Percentiles rank a stretch among this genome's conserved stretches.
phyloP scores from a whole-genome alignment of 306 rosid genomes.

The Acmispon strigosus region DNA sequence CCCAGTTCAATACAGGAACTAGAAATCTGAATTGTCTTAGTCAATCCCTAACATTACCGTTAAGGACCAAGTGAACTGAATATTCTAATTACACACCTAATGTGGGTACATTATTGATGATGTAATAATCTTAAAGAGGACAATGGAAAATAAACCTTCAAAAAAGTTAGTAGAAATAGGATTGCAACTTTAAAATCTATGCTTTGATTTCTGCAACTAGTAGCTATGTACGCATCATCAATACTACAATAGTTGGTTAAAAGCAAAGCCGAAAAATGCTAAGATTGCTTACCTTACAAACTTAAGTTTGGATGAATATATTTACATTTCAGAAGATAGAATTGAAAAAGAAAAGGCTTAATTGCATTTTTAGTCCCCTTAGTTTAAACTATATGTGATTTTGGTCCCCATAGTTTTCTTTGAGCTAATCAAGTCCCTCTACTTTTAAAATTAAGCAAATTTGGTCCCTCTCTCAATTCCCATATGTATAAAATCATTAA shows the following conservation, averaged over 20 bases:
- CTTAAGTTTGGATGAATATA: background rate
- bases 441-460: too few species aligned
- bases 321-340: conserved; percentile 2
- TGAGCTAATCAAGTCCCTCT: too few species aligned
- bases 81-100: background rate
- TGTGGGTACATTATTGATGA: background rate
- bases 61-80: background rate
- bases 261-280: background rate
- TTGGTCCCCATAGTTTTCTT: too few species aligned
- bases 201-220: background rate
- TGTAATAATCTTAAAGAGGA: background rate
- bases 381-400: too few species aligned
- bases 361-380: too few species aligned
- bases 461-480: too few species aligned
- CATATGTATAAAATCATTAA: too few species aligned
- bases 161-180: background rate
- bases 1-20: background rate
- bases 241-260: background rate
- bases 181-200: background rate
- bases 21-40: background rate
- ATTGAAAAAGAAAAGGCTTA: background rate
- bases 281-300: background rate
- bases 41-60: background rate
- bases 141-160: background rate
- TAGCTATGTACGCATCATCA: background rate